Percentiles rank a stretch among this genome's conserved stretches.
These are phyloP conservation scores for Diaporthe amygdali DNA, from an alignment of 2,329 filamentous ascomycete genomes.

Conservation along the genomic window DNA sequence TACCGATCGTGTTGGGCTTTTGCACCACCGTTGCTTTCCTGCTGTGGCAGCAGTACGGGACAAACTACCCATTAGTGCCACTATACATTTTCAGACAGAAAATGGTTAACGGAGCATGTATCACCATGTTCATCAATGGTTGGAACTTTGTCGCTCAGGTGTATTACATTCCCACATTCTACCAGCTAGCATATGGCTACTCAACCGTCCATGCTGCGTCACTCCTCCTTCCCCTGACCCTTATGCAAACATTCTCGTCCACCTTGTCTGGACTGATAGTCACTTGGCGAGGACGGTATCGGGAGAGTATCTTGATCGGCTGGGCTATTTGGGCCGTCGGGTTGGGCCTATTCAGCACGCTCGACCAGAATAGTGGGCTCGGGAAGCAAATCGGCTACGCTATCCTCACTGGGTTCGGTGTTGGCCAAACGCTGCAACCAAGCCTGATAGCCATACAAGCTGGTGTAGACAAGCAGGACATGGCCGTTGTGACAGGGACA, in stretches of 20 bases:
- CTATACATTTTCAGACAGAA: constrained; percentile 24
- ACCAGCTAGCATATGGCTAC: constrained; percentile 26
- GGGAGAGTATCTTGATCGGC: constrained; percentile 13
- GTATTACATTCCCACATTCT: constrained; percentile 27
- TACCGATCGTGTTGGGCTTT: constrained; percentile 19
- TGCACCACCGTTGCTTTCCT: constrained; percentile 16
- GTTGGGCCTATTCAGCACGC: constrained; percentile 18
- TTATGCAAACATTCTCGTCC: constrained; percentile 25
- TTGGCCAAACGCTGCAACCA: constrained; percentile 23
- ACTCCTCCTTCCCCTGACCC: constrained; percentile 23
- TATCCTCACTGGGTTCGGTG: constrained; percentile 21
- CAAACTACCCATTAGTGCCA: neutral
- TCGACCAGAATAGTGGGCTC: constrained; percentile 9
- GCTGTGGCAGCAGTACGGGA: neutral
- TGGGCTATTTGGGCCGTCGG: constrained; percentile 23
- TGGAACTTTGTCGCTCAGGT: constrained; percentile 27
- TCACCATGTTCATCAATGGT: constrained; percentile 26
- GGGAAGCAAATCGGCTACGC: constrained; percentile 22
- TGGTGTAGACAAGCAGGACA: constrained; percentile 14
- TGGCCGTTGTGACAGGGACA: constrained; percentile 25
- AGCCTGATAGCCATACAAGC: constrained; percentile 26
- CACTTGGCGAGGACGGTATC: constrained; percentile 25
- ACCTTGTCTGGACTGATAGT: constrained; percentile 17
- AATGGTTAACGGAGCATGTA: constrained; percentile 14
- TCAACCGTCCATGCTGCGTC: constrained; percentile 25